Conservation (phyloP, 2,329 filamentous ascomycete genomes). For the Sordariomycetes sp. region DNA sequence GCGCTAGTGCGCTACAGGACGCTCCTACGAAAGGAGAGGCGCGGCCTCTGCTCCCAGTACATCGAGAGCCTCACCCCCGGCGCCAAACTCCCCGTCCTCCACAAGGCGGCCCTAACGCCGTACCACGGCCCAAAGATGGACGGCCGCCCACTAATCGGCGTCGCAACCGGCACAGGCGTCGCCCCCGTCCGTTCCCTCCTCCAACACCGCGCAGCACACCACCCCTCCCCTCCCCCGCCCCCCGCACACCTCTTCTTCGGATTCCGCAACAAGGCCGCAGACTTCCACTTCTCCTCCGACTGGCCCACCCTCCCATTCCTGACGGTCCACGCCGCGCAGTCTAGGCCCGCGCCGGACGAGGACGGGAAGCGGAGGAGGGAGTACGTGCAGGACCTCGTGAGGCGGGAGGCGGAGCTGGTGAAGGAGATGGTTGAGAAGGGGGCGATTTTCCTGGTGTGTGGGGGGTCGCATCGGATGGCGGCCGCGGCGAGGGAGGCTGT, state of each 20-base stretch:
- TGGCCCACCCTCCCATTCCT: slow-evolving; percentile 34
- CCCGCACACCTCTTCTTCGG: slow-evolving; percentile 63
- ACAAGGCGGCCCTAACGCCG: slow-evolving; percentile 31
- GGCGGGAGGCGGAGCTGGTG: slow-evolving; percentile 23
- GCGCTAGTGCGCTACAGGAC: slow-evolving; percentile 89
- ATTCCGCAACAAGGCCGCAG: slow-evolving; percentile 57
- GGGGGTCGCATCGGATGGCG: slow-evolving; percentile 45
- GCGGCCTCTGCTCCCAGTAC: slow-evolving; percentile 86
- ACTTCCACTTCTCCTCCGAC: slow-evolving; percentile 73
- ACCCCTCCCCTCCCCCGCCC: background rate
- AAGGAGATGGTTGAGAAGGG: slow-evolving; percentile 21
- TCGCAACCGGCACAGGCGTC: slow-evolving; percentile 77
- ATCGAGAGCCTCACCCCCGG: slow-evolving; percentile 49
- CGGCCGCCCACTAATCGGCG: slow-evolving; percentile 52
- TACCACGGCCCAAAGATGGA: slow-evolving; percentile 22
- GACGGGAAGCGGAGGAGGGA: slow-evolving; percentile 1
- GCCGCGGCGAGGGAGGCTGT: slow-evolving; percentile 38
- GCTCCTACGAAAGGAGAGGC: slow-evolving; percentile 67
- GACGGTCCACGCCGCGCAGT: slow-evolving; percentile 5
- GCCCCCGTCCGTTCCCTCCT: slow-evolving; percentile 73
- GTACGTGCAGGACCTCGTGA: slow-evolving; percentile 42
- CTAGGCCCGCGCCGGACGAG: slow-evolving; percentile 4
- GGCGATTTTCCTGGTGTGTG: slow-evolving; percentile 39
- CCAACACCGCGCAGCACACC: slow-evolving; percentile 51
- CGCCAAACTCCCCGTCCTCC: slow-evolving; percentile 32